phyloP scores from a whole-genome alignment of 306 rosid species.

The Cucurbita moschata region DNA sequence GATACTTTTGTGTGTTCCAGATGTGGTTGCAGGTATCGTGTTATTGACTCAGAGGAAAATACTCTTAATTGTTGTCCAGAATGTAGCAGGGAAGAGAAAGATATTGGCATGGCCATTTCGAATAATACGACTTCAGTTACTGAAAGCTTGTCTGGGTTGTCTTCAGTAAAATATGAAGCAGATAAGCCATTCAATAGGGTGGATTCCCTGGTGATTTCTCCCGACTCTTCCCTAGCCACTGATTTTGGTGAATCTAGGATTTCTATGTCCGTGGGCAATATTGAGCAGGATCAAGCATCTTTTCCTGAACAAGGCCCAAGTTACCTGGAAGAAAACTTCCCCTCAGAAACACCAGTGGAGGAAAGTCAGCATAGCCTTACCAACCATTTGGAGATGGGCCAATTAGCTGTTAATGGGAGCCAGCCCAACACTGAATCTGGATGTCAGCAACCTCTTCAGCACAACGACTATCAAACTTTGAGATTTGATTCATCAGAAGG shows the following conservation, averaged over 20 bases:
- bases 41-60: constrained; percentile 20
- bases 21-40: constrained; percentile 37
- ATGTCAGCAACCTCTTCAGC: constrained; percentile 26
- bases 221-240: constrained; percentile 20
- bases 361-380: constrained; percentile 23
- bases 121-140: constrained; percentile 24
- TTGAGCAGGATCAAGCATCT: constrained; percentile 26
- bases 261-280: constrained; percentile 20
- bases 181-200: constrained; percentile 22
- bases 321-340: constrained; percentile 22
- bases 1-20: constrained; percentile 31
- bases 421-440: constrained; percentile 17
- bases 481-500: constrained; percentile 46
- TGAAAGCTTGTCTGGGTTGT: constrained; percentile 17
- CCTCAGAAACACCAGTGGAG: constrained; percentile 17
- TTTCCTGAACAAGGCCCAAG: constrained; percentile 23
- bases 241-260: constrained; percentile 20
- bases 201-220: constrained; percentile 11
- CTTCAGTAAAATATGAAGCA: constrained; percentile 16
- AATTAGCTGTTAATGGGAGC: constrained; percentile 16
- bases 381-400: constrained; percentile 21
- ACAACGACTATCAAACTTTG: constrained; percentile 23
- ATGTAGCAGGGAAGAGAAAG: constrained; percentile 34
- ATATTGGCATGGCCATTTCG: constrained; percentile 16
- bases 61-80: constrained; percentile 33